Evolutionary conservation across 73 alveolate genomes (phyloP).

Genomic region (Blepharisma stoltei): DNA sequence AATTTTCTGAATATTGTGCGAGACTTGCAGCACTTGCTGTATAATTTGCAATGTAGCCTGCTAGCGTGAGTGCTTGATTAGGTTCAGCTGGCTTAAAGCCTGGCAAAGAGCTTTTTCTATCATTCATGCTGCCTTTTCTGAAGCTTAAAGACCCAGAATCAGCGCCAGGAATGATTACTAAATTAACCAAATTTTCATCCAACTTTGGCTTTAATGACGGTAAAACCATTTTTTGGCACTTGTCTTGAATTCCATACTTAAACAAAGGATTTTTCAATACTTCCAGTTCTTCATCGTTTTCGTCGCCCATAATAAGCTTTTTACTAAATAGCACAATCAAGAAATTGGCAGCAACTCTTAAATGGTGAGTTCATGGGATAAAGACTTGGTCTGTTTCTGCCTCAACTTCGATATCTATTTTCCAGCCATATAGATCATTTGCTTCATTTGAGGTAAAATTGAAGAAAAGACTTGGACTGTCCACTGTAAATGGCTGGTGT

Average conservation of each 20-base stretch:
- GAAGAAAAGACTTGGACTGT: not conserved
- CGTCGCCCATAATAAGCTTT: constrained; percentile 20
- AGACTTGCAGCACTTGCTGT: no score
- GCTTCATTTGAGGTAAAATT: constrained; percentile 10
- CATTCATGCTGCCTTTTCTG: not conserved
- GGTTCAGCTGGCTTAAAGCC: constrained; percentile 5
- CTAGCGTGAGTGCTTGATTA: not conserved
- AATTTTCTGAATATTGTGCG: not conserved
- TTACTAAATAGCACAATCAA: constrained; percentile 7
- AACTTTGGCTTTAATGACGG: not conserved
- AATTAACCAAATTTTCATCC: not conserved
- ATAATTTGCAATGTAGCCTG: not conserved
- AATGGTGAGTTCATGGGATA: not conserved
- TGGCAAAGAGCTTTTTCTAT: constrained; percentile 11
- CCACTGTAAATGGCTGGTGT: not conserved
- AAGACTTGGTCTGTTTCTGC: constrained; percentile 3
- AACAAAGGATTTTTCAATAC: not conserved
- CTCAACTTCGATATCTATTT: constrained; percentile 28
- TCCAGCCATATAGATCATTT: not conserved
- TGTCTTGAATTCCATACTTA: constrained; percentile 24
- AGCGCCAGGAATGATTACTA: not conserved
- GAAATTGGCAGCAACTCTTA: constrained; percentile 8
- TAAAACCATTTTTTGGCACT: not conserved
- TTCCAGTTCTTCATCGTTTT: not conserved
- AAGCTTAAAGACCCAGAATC: not conserved